Conservation (phyloP, 805 yeast genomes). For the Tetrapisispora nanseiensis region DNA sequence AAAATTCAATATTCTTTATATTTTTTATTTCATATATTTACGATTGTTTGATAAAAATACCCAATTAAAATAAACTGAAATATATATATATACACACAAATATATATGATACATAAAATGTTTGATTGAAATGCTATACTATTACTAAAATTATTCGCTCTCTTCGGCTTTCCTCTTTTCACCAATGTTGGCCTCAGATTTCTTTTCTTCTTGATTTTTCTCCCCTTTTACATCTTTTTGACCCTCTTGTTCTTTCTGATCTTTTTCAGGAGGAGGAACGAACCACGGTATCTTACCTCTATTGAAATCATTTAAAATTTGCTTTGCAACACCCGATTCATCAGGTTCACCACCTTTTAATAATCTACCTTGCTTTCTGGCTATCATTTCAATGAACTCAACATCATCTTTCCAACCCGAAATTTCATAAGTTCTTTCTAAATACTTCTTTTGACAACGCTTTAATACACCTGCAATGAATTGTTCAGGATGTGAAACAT, state of each 20-base stretch:
- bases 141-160: background rate
- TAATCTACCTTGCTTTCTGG: constrained; percentile 86
- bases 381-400: constrained; percentile 82
- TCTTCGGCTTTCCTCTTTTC: constrained; percentile 1
- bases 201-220: background rate
- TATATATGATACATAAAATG: too few relatives aligned
- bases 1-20: too few relatives aligned
- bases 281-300: constrained; percentile 99
- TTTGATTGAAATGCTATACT: background rate
- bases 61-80: background rate
- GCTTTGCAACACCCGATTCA: constrained; percentile 84
- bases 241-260: constrained; percentile 36
- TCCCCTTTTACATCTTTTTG: background rate
- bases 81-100: too few relatives aligned
- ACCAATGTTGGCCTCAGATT: background rate
- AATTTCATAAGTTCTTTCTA: constrained; percentile 91
- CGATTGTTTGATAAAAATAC: too few relatives aligned
- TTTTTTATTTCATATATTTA: too few relatives aligned
- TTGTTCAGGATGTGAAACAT: constrained; percentile 90
- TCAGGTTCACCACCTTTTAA: constrained; percentile 98
- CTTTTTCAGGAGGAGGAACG: constrained; percentile 78
- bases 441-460: constrained; percentile 80
- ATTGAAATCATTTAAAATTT: constrained; percentile 85
- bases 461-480: constrained; percentile 78
- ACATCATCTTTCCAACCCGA: constrained; percentile 75